phyloP scores from a whole-genome alignment of 768 basidiomycete species.

The Lactifluus rugatus region DNA sequence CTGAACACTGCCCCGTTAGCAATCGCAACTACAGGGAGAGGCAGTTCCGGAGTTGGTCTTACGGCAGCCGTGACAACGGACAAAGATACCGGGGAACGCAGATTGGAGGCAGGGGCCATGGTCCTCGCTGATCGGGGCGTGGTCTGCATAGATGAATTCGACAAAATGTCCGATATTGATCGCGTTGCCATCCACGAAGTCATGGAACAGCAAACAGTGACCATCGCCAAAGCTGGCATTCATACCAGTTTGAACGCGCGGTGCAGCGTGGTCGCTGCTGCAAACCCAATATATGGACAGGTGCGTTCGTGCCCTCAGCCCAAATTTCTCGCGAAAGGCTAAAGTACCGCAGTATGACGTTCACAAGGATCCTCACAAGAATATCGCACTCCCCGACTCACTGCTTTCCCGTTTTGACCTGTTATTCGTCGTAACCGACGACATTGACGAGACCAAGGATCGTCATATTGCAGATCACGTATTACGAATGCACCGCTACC shows the following conservation, averaged over 20 bases:
- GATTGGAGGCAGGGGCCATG: slow-evolving; percentile 98
- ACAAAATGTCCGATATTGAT: slow-evolving; percentile 99
- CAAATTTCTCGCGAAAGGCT: background rate
- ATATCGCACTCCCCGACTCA: slow-evolving; percentile 96
- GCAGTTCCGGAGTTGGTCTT: slow-evolving; percentile 97
- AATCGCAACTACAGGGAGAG: slow-evolving; percentile 96
- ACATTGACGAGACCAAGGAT: slow-evolving; percentile 91
- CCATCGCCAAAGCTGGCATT: slow-evolving; percentile 98
- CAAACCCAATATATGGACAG: slow-evolving; percentile 97
- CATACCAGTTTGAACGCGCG: slow-evolving; percentile 97
- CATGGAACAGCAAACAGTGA: slow-evolving; percentile 99
- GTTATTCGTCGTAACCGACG: slow-evolving; percentile 95
- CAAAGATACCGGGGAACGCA: slow-evolving; percentile 92
- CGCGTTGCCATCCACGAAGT: slow-evolving; percentile 99
- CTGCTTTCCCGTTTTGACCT: slow-evolving; percentile 97
- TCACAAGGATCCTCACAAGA: slow-evolving; percentile 98
- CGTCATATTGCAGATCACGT: slow-evolving; percentile 96
- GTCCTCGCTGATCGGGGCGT: slow-evolving; percentile 98
- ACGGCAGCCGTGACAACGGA: slow-evolving; percentile 98
- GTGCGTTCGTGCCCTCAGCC: slow-evolving; percentile 24
- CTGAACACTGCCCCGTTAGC: slow-evolving; percentile 93
- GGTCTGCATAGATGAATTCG: slow-evolving; percentile 99
- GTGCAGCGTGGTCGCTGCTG: slow-evolving; percentile 95
- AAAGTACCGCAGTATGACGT: slow-evolving; percentile 75
- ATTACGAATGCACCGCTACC: slow-evolving; percentile 91